Evolutionary conservation across 768 basidiomycete species (phyloP), one percentile per base, ranked within the genome.

Genomic region (Hypsizygus marmoreus): DNA sequence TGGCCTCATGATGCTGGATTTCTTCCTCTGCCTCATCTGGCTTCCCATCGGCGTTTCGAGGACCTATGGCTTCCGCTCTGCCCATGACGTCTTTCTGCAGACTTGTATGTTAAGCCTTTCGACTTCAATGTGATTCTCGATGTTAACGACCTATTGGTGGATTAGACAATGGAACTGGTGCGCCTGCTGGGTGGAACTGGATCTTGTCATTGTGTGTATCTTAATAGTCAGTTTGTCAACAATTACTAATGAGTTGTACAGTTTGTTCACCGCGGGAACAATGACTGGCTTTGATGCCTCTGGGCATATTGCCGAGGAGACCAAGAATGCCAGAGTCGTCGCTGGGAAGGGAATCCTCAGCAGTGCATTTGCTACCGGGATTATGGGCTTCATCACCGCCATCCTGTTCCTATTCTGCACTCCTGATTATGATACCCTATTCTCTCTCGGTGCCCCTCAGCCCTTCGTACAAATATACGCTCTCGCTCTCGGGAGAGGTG

Each of bases 231-330:
- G 17, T 12, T 7, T 28, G 23, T 31, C 13, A 24, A 12, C n/a
- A 3, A 16, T 14, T 28, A 17, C 39, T 45, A 22, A 54, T 36
- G 25, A n/a, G 24, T 6, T 26, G n/a, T 31, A 8, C 44, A 90
- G 88, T 73, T 73, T 95, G 16, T 93, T 91, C 65, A 88, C 91
- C 1, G 83, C 91, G 0, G 90, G 92, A 9, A 91, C 87, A 0
- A 69, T 95, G 70, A 93, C 88, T 3, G 94, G 94, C 6, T 95
- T 94, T 59, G 93, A 95, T 62, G 91, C 91, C 1, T 81, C 86
- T 13, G 90, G 91, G 1, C 91, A 93, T 51, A 83, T 93, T 48
- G 88, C 89, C 4, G 91, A 93, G 65, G 91, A 93, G 67, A 91
- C 90, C 0, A 89, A 86, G 65, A 84, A 91, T 57, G 90, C 90